These are phyloP conservation scores for Amesomyces nigricolor DNA, from an alignment of 2,329 filamentous ascomycete species.

Conservation along the genomic window DNA sequence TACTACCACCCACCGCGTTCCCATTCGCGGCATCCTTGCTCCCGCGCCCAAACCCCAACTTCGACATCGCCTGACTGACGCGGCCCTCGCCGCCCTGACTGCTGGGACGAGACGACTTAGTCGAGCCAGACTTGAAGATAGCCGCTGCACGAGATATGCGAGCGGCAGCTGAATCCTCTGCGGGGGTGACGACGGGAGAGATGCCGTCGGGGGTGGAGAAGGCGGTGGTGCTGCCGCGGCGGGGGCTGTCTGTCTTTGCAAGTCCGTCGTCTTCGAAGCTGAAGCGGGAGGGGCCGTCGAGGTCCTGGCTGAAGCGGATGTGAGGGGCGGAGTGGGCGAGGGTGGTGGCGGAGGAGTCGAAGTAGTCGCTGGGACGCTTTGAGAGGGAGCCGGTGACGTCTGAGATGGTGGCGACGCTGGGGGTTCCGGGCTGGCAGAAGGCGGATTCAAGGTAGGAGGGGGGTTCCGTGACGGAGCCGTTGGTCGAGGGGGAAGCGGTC, in stretches of 20 bases:
- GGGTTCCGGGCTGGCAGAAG: conserved; percentile 31
- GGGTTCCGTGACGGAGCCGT: conserved; percentile 45
- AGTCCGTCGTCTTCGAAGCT: conserved; percentile 40
- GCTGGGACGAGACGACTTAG: conserved; percentile 41
- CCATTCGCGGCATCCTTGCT: conserved; percentile 41
- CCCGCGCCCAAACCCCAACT: conserved; percentile 46
- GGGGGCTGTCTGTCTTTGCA: conserved; percentile 33
- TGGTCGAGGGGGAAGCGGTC: conserved; percentile 40
- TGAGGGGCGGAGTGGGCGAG: conserved; percentile 38
- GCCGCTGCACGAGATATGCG: conserved; percentile 54
- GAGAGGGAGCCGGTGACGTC: conserved; percentile 28
- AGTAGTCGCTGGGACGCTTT: conserved; percentile 40
- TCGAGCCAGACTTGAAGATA: conserved; percentile 39
- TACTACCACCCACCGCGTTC: background rate
- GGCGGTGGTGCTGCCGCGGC: conserved; percentile 45
- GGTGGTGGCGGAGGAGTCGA: conserved; percentile 35
- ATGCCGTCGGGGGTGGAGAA: conserved; percentile 36
- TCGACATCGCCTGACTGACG: conserved; percentile 52
- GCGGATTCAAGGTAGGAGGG: conserved; percentile 55
- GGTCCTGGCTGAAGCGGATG: conserved; percentile 51
- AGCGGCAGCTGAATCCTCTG: conserved; percentile 49
- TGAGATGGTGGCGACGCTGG: conserved; percentile 27
- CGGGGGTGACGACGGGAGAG: conserved; percentile 41
- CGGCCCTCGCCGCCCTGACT: conserved; percentile 56
- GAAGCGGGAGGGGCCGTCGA: conserved; percentile 44